Conservation (phyloP, 2,329 filamentous ascomycete genomes). For the Lasiodiplodia citricola region DNA sequence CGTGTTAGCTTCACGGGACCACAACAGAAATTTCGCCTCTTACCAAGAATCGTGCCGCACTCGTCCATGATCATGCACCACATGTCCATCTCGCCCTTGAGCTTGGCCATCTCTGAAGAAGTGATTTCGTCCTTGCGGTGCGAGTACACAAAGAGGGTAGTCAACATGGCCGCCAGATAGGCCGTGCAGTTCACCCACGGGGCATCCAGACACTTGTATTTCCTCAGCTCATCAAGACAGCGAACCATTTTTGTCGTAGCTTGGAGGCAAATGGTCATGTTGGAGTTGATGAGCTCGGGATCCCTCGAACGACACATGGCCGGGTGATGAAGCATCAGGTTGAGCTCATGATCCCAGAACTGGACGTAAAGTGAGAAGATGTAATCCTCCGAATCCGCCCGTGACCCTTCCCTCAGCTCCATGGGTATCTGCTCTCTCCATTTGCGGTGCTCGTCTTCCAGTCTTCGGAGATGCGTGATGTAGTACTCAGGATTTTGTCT, state of each 20-base stretch:
- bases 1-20: conserved; percentile 8
- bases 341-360: conserved; percentile 55
- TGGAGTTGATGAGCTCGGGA: conserved; percentile 64
- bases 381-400: conserved; percentile 53
- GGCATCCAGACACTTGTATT: conserved; percentile 72
- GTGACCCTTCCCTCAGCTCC: conserved; percentile 58
- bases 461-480: conserved; percentile 63
- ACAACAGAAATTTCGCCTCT: conserved; percentile 35
- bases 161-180: conserved; percentile 75
- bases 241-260: conserved; percentile 68
- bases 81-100: conserved; percentile 70
- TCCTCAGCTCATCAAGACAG: conserved; percentile 63
- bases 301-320: conserved; percentile 57
- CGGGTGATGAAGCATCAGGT: conserved; percentile 60
- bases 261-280: conserved; percentile 65
- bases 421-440: conserved; percentile 70
- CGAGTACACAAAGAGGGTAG: conserved; percentile 71
- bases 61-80: conserved; percentile 74
- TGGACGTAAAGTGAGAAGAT: conserved; percentile 57
- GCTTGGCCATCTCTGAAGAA: conserved; percentile 61
- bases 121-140: conserved; percentile 68
- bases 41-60: conserved; percentile 70
- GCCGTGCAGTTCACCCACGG: conserved; percentile 78
- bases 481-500: conserved; percentile 68
- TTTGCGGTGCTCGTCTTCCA: conserved; percentile 68